These are phyloP conservation scores for Fusarium coicis DNA, from an alignment of 2,329 filamentous ascomycete species.

Conservation along the genomic window DNA sequence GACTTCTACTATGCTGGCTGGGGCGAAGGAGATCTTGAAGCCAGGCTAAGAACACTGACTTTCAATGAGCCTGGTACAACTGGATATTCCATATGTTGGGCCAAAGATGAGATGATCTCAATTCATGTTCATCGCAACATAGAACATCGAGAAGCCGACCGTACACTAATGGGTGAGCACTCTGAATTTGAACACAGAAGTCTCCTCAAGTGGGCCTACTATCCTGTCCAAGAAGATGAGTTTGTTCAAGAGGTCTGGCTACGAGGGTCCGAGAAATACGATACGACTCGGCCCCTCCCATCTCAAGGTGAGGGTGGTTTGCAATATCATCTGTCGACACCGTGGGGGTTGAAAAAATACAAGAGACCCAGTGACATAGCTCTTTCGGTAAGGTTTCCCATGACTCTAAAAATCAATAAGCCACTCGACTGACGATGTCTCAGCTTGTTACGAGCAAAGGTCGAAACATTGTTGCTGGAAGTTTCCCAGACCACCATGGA, in stretches of 20 bases:
- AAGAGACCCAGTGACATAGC: conserved; percentile 17
- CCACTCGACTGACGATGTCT: not conserved
- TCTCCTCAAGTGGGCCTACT: conserved; percentile 1
- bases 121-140: not conserved
- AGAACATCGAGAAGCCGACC: rapidly evolving
- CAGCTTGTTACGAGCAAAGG: conserved; percentile 4
- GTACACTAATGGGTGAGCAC: too few species aligned
- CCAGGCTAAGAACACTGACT: conserved; percentile 6
- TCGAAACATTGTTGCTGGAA: not conserved
- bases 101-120: not conserved
- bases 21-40: conserved; percentile 4
- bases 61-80: conserved; percentile 4
- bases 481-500: not conserved
- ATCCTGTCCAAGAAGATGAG: conserved; percentile 5
- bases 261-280: not conserved
- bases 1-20: conserved; percentile 11
- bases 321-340: not conserved
- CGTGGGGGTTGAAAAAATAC: conserved; percentile 1
- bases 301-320: not conserved
- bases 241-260: conserved; percentile 19
- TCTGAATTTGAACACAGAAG: not conserved
- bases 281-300: not conserved
- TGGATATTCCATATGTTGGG: conserved; percentile 27
- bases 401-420: not conserved
- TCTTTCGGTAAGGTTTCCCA: not conserved